Evolutionary conservation across 2,329 filamentous ascomycete species (phyloP), one percentile per base, ranked within the genome.

Genomic region (Hypomyces rosellus): DNA sequence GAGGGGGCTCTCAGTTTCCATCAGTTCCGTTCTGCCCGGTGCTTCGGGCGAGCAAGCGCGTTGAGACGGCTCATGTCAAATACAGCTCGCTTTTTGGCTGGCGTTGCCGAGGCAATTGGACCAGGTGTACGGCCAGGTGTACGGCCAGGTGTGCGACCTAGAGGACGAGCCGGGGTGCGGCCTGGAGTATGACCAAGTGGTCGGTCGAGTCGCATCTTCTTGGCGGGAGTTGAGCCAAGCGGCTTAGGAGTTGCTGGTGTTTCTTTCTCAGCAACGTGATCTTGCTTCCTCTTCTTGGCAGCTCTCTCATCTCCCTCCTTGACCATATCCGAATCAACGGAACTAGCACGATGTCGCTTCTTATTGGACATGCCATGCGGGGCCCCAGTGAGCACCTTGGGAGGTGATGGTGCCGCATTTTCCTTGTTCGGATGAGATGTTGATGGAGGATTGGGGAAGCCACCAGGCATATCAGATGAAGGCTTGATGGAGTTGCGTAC

Each of bases 281-380:
- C 69, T 39, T 73, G 70, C 67, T 76, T 81, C 37, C 73, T 74
- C 69, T 83, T 84, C 74, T 85, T 85, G 22, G 74, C 69, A 2
- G 75, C 76, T 13, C 78, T 75, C 51, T 75, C 69, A 2, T 63
- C 66, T 3, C 69, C 74, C 53, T 76, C 71, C 42, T 71, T 64
- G 46, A 77, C 74, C 0, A 73, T 73, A 34, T 79, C 75, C 48
- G 82, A 80, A 49, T 80, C 78, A 39, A 81, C 79, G 44, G 74
- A 75, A 47, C 68, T 75, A 14, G 75, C 74, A n/a, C 82, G 74
- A 58, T 77, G 74, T 22, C 82, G 78, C 68, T 84, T 86, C 73
- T 86, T 85, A 69, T 81, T 85, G 7, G 72, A 65, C 67, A 86
- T 78, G 15, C 82, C 82, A 57, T 85, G 82, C 3, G 79, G 73